Percentiles rank a stretch among this genome's conserved stretches.
These are phyloP conservation scores for Nelumbo lutea DNA, from an alignment of 164 flowering plant species.

Conservation along the genomic window DNA sequence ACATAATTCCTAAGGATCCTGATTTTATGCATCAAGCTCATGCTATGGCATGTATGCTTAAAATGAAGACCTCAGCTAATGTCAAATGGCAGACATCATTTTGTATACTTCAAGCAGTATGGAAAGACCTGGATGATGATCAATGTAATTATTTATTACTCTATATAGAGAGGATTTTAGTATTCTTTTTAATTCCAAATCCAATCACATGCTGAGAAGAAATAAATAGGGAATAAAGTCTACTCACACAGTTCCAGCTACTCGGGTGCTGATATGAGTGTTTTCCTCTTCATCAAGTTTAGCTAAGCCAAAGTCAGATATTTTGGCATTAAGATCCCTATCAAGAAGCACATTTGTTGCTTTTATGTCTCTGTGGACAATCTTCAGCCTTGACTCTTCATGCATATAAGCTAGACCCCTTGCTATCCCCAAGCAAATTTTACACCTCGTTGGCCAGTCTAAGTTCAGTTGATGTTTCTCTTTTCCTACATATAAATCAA, in stretches of 20 bases:
- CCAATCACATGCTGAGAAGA: not conserved
- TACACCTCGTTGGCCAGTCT: not conserved
- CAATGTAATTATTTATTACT: too few species aligned
- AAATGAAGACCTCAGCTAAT: too few species aligned
- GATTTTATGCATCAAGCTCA: too few species aligned
- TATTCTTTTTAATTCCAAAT: too few species aligned
- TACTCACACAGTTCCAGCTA: not conserved
- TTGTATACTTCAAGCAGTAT: too few species aligned
- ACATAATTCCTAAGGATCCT: too few species aligned
- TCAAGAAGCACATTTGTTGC: not conserved
- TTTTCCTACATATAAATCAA: not conserved
- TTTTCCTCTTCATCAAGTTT: slow-evolving; percentile 2
- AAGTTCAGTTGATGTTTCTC: not conserved
- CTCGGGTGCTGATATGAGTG: not conserved
- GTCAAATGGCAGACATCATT: too few species aligned
- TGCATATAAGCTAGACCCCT: not conserved
- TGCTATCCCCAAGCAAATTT: slow-evolving; percentile 1
- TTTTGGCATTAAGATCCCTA: not conserved
- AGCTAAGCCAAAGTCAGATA: not conserved
- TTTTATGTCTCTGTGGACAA: not conserved
- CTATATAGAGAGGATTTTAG: too few species aligned
- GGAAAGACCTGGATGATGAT: too few species aligned
- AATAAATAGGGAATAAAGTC: not conserved
- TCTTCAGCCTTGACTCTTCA: not conserved
- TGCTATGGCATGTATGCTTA: too few species aligned